Evolutionary conservation across 306 rosid genomes (phyloP), one percentile per base, ranked within the genome.

Genomic region (Vigna hirtella): DNA sequence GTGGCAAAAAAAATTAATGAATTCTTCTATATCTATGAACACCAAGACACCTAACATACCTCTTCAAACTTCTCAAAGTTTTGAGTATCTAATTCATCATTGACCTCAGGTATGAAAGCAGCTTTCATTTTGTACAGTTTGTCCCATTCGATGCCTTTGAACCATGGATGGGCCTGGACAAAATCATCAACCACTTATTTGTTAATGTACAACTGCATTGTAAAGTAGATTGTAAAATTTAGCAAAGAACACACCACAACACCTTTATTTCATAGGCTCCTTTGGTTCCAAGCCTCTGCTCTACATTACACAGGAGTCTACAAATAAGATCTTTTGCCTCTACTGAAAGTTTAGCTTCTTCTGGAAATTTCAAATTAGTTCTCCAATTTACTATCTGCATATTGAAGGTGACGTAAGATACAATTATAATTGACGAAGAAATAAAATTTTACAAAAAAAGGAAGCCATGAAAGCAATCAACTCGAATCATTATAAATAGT

Each of bases 191-290:
- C 72, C 48, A 76, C 78, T 79, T 68, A 77, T 76, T 55, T 15
- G 72, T 67, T 73, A 81, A 42, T 50, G 52, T 42, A 73, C 56
- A 72, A 77, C 49, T 65, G 52, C 42, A 74, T 51, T 13, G 24
- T 61, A 34, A 26, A 62, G 53, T 64, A 82, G 73, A 85, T 38
- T 50, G 79, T 72, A 82, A 59, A 85, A 80, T 69, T 65, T 79
- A 79, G 88, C 83, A 88, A 74, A 83, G 76, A 87, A 88, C 86
- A 90, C 89, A 85, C 87, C 83, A 85, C 88, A 81, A 84, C 40
- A 93, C 98, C 87, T 93, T 93, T 64, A 93, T 89, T 85, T 93
- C 98, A 57, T 83, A 65, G 18, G 96, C 96, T 84, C 98, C 98
- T 86, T 86, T 89, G 51, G 94, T 89, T 80, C 98, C 98, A 58